phyloP scores from a whole-genome alignment of 2,329 filamentous ascomycete species.

The Pseudogymnoascus sp. region DNA sequence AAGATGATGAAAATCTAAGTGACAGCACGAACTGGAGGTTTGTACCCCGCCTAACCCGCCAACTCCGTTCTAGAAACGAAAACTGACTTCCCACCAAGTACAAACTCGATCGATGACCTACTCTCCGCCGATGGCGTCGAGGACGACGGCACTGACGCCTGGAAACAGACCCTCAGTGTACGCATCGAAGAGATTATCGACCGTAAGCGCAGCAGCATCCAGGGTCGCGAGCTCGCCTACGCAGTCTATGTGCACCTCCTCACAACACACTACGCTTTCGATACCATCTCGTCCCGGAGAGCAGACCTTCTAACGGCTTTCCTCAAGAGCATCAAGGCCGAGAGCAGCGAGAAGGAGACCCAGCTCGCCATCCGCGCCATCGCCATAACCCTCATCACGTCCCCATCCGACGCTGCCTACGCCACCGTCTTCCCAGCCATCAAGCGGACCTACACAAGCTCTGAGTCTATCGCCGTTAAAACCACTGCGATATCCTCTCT shows the following conservation, averaged over 20 bases:
- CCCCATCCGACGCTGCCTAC: slow-evolving; percentile 52
- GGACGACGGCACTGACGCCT: slow-evolving; percentile 41
- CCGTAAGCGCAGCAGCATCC: slow-evolving; percentile 57
- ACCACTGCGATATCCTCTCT: slow-evolving; percentile 59
- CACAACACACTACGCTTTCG: slow-evolving; percentile 52
- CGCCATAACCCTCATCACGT: slow-evolving; percentile 54
- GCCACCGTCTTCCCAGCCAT: slow-evolving; percentile 47
- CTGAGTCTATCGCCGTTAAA: slow-evolving; percentile 49
- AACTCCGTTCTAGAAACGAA: neutral
- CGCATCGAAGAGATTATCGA: slow-evolving; percentile 58
- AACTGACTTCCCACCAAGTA: slow-evolving; percentile 23
- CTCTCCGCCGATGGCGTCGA: slow-evolving; percentile 39
- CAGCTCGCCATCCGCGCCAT: slow-evolving; percentile 49
- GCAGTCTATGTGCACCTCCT: slow-evolving; percentile 50
- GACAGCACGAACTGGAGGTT: slow-evolving; percentile 48
- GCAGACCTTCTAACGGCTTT: slow-evolving; percentile 52
- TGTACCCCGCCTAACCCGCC: slow-evolving; percentile 8
- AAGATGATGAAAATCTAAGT: slow-evolving; percentile 43
- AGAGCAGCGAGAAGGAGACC: slow-evolving; percentile 54
- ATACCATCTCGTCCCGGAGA: slow-evolving; percentile 47
- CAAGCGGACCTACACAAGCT: slow-evolving; percentile 52
- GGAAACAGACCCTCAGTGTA: slow-evolving; percentile 49
- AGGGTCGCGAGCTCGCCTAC: slow-evolving; percentile 54
- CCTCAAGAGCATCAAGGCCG: slow-evolving; percentile 53
- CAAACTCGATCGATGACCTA: slow-evolving; percentile 43